Base-by-base conservation (phyloP, 306 rosid genomes). In the Myrica gale region DNA sequence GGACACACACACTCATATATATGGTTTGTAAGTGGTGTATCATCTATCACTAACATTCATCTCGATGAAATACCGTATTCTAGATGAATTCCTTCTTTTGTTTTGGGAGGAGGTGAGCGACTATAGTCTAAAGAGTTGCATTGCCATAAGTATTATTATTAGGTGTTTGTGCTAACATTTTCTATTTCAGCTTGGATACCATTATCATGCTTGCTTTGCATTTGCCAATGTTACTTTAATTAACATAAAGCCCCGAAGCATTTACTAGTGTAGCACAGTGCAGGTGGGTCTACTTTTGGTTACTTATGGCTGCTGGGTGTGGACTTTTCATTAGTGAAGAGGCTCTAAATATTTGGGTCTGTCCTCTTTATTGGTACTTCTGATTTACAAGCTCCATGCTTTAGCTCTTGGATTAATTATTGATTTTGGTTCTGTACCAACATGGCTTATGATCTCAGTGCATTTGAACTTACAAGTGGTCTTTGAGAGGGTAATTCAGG, bases 201-300 rank as follows among this genome's bases (percentile, higher is more conserved):
- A 63, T 41, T 15, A 63, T 63, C 23, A 16, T 37, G 46, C 9
- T 15, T 52, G 13, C 65, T 53, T 52, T 19, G 9, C n/a, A 23
- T 39, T 39, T 8, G 8, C 69, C 45, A 37, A 3, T 65, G 50
- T 12, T 53, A 20, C 26, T 77, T 21, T 17, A 7, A 26, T 11
- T 4, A 45, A 55, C 21, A 21, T 61, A 16, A 17, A 45, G 12
- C 46, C 46, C 4, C 57, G 69, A 72, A 23, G 50, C 20, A 17
- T 55, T 48, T 42, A 26, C 13, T 51, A 44, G 32, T 73, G 7
- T 23, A 55, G 44, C 6, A 9, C 37, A 9, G 17, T 84, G 86
- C 81, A 88, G 96, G 77, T 90, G 96, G 90, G 74, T 88, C 84
- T 90, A 90, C 84, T 90, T 90, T 80, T 90, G 88, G 96, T 76